Percentiles rank a stretch among this genome's conserved stretches.
Evolutionary conservation across 352 stramenopile species (phyloP).

Genomic region (Globisporangium viniferum): DNA sequence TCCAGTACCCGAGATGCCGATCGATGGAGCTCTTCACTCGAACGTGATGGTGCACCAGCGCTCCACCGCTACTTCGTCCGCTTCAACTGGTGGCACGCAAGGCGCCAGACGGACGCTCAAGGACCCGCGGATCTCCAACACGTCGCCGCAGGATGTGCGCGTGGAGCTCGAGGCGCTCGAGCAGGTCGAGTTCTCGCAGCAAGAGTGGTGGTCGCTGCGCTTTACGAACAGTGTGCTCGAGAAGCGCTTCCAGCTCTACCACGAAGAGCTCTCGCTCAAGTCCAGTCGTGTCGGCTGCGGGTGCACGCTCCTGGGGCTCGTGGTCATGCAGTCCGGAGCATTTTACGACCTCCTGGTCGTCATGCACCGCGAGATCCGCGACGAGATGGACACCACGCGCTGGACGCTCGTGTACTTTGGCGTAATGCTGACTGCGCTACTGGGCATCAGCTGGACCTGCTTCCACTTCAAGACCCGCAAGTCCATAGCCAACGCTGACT

Average conservation of each 20-base stretch:
- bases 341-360: slow-evolving; percentile 28
- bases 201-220: slow-evolving; percentile 36
- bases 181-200: slow-evolving; percentile 34
- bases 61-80: neutral
- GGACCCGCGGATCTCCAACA: slow-evolving; percentile 42
- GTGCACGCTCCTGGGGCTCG: slow-evolving; percentile 30
- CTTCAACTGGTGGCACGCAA: slow-evolving; percentile 1
- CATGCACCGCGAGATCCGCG: slow-evolving; percentile 6
- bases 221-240: slow-evolving; percentile 49
- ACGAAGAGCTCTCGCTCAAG: slow-evolving; percentile 44
- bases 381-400: slow-evolving; percentile 19
- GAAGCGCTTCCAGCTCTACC: slow-evolving; percentile 53
- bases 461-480: slow-evolving; percentile 28
- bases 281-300: slow-evolving; percentile 33
- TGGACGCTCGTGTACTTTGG: slow-evolving; percentile 29
- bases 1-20: neutral
- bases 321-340: slow-evolving; percentile 35
- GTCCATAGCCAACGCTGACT: neutral
- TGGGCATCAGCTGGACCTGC: slow-evolving; percentile 8
- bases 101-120: slow-evolving; percentile 17
- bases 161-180: slow-evolving; percentile 50
- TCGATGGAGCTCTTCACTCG: neutral
- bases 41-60: neutral
- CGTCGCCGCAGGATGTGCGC: slow-evolving; percentile 39
- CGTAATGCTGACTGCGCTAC: slow-evolving; percentile 12